Evolutionary conservation across 805 yeast genomes (phyloP), one percentile per base, ranked within the genome.

Genomic region (Phaffomyces opuntiae): DNA sequence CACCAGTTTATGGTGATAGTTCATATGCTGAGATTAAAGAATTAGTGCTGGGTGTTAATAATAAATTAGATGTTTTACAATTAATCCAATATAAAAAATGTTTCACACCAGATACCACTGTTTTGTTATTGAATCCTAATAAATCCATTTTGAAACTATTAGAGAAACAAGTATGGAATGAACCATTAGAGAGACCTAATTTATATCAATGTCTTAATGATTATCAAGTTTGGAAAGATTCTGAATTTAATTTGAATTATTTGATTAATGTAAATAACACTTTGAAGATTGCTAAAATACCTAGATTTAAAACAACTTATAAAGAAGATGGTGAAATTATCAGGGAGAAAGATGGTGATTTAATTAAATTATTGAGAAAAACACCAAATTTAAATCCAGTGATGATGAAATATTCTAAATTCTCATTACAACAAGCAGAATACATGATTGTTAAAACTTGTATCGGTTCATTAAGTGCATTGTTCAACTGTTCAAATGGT

Each of bases 81-180:
- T 19, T 57, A 14, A 21, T 42, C 25, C 39, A 45, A 32, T 57
- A 56, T 44, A 55, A 49, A 45, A 44, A 45, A 38, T 52, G 54
- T 40, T 25, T 57, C 33, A 41, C 69, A 42, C 60, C 68, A 14
- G 57, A 66, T 3, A 74, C 90, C 1, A 80, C 78, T 46, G 61
- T 89, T 3, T 52, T 90, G 39, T 61, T 90, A 21, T 54, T 90
- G 14, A 62, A 68, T n/a, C 95, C 87, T 46, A 87, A 87, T 59
- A 91, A 89, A 70, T 78, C 37, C 60, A 74, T 9, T 77, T 75
- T 12, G 61, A 67, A 46, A 31, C 42, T 41, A 6, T 54, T 87
- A 11, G 60, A 68, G n/a, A 59, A 64, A 2, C 54, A 60, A 11
- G 62, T 78, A 8, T 86, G 91, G 89, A 78, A 78, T 5, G 55